Evolutionary conservation across 768 basidiomycete genomes (phyloP).

Genomic region (Rhodosporidiobolus odoratus): DNA sequence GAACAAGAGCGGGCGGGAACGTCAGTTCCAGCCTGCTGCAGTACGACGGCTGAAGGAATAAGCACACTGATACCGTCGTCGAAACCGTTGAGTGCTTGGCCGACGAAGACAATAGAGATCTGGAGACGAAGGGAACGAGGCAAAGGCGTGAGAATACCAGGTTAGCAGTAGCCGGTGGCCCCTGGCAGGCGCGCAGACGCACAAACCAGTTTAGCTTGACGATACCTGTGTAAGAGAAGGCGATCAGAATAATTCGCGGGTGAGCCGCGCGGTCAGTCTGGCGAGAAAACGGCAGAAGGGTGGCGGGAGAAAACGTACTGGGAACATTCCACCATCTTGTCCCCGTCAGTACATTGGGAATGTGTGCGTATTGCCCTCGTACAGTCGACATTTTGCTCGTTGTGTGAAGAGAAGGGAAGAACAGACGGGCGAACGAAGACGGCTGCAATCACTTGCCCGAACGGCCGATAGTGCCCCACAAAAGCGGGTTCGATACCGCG

Average conservation of each 20-base stretch:
- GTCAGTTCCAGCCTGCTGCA: too few species aligned
- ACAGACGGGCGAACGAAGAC: too few species aligned
- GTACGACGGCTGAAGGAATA: background rate
- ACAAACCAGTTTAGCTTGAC: background rate
- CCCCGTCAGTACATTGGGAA: background rate
- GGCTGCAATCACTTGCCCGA: too few species aligned
- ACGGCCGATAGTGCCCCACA: too few species aligned
- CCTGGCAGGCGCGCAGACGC: too few species aligned
- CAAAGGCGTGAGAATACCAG: background rate
- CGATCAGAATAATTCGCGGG: background rate
- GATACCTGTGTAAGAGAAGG: background rate
- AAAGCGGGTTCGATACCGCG: too few species aligned
- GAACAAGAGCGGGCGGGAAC: too few species aligned
- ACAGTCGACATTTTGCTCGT: background rate
- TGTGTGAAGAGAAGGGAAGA: too few species aligned
- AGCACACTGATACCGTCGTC: slow-evolving; percentile 8
- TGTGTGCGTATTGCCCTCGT: background rate
- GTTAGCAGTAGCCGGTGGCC: background rate
- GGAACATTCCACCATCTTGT: background rate
- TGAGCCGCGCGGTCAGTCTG: background rate
- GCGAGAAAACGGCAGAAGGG: background rate
- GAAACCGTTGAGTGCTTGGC: slow-evolving; percentile 5
- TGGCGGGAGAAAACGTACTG: background rate
- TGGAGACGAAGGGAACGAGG: background rate
- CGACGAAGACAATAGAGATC: slow-evolving; percentile 7